phyloP scores from a whole-genome alignment of 1,284 basidiomycete genomes.

The Apiotrichum porosum region DNA sequence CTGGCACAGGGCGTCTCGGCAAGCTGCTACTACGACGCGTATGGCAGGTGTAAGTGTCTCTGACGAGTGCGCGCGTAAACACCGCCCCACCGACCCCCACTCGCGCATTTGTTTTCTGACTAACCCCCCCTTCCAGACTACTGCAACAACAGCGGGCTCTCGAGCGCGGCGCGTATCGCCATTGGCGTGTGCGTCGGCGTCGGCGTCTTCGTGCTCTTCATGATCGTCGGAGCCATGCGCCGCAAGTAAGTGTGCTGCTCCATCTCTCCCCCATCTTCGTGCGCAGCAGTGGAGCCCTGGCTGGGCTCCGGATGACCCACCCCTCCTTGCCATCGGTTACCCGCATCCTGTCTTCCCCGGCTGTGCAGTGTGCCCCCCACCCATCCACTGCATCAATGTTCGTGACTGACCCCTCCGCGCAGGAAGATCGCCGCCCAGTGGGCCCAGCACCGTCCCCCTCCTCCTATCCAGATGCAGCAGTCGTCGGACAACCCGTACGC shows the following conservation, averaged over 20 bases:
- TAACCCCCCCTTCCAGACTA: conserved; percentile 12
- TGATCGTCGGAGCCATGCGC: conserved; percentile 28
- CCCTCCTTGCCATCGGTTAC: too few species aligned
- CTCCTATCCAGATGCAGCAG: neutral
- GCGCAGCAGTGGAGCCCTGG: too few species aligned
- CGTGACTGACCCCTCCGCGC: neutral
- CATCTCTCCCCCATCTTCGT: too few species aligned
- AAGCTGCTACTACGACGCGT: neutral
- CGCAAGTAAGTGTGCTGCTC: conserved; percentile 35
- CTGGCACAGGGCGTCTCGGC: too few species aligned
- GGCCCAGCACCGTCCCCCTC: conserved; percentile 30
- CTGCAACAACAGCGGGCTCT: conserved; percentile 24
- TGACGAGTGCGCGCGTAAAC: too few species aligned
- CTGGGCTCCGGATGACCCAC: too few species aligned
- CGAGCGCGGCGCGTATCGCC: conserved; percentile 39
- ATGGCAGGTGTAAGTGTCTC: neutral
- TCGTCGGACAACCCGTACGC: conserved; percentile 11
- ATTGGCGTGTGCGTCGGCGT: conserved; percentile 43
- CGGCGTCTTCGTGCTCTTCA: conserved; percentile 32
- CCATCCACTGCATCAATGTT: neutral
- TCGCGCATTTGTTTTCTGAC: neutral
- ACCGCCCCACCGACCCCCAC: neutral
- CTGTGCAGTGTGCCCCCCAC: too few species aligned
- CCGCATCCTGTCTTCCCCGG: too few species aligned
- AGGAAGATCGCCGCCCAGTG: conserved; percentile 8